Evolutionary conservation across 1,284 basidiomycete species (phyloP), one percentile per base, ranked within the genome.

Genomic region (Sanghuangporus weigelae): DNA sequence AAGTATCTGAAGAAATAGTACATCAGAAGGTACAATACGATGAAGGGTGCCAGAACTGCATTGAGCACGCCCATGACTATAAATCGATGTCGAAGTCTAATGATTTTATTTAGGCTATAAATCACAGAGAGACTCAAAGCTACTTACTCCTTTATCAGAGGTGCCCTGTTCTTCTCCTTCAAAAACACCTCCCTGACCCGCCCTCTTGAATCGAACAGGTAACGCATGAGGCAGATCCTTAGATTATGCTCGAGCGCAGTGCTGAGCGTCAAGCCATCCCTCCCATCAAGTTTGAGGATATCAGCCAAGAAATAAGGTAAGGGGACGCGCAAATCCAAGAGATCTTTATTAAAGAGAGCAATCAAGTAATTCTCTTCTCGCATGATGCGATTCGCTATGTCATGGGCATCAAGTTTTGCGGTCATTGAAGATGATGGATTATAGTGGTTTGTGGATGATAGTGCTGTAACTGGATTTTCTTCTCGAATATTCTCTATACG

Each of bases 1-100:
- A 99, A 99, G 75, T 99, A 99, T 14, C 96, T 92, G 81, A 99
- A 99, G 83, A 99, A 99, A 0, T 95, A 98, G 75, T 97, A 99
- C 85, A 98, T 90, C 51, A 98, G 76, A 51, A 98, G 84, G 75
- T 98, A 99, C n/a, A 96, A 78, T 40, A 99, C 92, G 70, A 99
- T 98, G 77, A 98, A 96, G 0, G 97, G 97, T 1, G 93, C 94
- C 71, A 98, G 95, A 14, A 96, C 84, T 1, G 92, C 93, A 70
- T 99, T 99, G 64, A 98, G 75, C 58, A 96, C 85, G 16, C 94
- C 96, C 92, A 98, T 96, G 74, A 99, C 96, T 65, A 96, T 86
- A 73, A 99, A 92, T 0, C 97, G 85, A 62, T 92, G 82, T 67
- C 82, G 81, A 26, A 99, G 76, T 16, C 95, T 97, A 72, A 26